Evolutionary conservation across 2,329 filamentous ascomycete species (phyloP).

Genomic region (Claviceps pusilla): DNA sequence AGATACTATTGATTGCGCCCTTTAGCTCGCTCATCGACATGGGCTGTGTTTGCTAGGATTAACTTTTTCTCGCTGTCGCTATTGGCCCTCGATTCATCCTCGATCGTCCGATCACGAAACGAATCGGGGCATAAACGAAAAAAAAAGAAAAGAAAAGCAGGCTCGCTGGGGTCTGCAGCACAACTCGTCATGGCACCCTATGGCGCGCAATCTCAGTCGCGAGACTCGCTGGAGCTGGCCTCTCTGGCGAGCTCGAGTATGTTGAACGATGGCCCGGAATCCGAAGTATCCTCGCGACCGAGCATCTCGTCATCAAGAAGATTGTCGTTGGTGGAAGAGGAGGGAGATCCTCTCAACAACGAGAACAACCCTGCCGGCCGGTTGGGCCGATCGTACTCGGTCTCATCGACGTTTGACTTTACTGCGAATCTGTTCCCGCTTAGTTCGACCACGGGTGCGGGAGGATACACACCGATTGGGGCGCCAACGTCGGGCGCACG

Average conservation of each 20-base stretch:
- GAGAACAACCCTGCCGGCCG: conserved; percentile 36
- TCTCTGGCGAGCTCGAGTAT: conserved; percentile 75
- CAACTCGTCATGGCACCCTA: conserved; percentile 26
- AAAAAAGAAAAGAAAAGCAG: no score
- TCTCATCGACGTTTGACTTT: conserved; percentile 91
- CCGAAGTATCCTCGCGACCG: conserved; percentile 59
- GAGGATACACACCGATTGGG: conserved; percentile 74
- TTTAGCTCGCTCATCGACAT: conserved; percentile 11
- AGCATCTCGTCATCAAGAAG: conserved; percentile 85
- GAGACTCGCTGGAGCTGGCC: conserved; percentile 92
- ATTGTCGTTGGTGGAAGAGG: conserved; percentile 65
- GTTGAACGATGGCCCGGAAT: conserved; percentile 36
- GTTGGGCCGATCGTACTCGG: conserved; percentile 60
- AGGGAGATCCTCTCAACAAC: conserved; percentile 58
- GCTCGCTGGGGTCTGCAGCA: not conserved
- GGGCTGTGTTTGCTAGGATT: conserved; percentile 11
- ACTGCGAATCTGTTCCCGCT: conserved; percentile 84
- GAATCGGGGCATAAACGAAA: not conserved
- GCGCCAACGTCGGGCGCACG: conserved; percentile 46
- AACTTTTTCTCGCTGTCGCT: not conserved
- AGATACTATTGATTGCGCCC: not conserved
- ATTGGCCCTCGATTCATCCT: no score
- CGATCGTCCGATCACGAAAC: not conserved
- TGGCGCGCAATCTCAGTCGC: conserved; percentile 32
- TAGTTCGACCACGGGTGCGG: conserved; percentile 57